Percentiles rank a stretch among this genome's conserved stretches.
These are phyloP conservation scores for Citrus maxima DNA, from an alignment of 345 rosid genomes.

Conservation along the genomic window DNA sequence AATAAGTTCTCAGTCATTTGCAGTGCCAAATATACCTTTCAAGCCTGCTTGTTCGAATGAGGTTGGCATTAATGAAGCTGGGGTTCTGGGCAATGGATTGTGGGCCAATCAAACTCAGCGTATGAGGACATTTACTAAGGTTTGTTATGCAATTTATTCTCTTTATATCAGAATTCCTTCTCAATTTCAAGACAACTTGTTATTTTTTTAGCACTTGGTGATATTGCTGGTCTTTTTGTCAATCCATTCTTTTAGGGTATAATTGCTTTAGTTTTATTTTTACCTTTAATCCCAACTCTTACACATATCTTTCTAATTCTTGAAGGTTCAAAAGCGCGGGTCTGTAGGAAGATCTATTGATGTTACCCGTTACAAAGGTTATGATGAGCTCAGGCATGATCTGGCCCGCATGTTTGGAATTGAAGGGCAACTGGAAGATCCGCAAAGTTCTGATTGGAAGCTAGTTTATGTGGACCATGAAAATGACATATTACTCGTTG, in stretches of 20 bases:
- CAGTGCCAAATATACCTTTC: conserved; percentile 73
- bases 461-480: conserved; percentile 91
- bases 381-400: conserved; percentile 83
- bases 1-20: conserved; percentile 87
- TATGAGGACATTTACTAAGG: conserved; percentile 97
- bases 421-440: conserved; percentile 96
- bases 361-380: conserved; percentile 74
- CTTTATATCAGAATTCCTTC: background rate
- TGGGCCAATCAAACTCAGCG: conserved; percentile 88
- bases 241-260: background rate
- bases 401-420: conserved; percentile 94
- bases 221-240: background rate
- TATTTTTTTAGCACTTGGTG: background rate
- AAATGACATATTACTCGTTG: conserved; percentile 89
- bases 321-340: conserved; percentile 96
- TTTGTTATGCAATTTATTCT: conserved; percentile 22
- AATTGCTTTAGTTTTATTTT: background rate
- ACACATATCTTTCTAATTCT: background rate
- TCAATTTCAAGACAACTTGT: background rate
- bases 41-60: conserved; percentile 75
- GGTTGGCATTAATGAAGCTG: conserved; percentile 67
- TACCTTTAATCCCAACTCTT: background rate
- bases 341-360: conserved; percentile 96
- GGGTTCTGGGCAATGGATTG: conserved; percentile 68
- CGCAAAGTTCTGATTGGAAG: conserved; percentile 88